phyloP scores from a whole-genome alignment of 108 stramenopile genomes.

The Seminavis robusta region DNA sequence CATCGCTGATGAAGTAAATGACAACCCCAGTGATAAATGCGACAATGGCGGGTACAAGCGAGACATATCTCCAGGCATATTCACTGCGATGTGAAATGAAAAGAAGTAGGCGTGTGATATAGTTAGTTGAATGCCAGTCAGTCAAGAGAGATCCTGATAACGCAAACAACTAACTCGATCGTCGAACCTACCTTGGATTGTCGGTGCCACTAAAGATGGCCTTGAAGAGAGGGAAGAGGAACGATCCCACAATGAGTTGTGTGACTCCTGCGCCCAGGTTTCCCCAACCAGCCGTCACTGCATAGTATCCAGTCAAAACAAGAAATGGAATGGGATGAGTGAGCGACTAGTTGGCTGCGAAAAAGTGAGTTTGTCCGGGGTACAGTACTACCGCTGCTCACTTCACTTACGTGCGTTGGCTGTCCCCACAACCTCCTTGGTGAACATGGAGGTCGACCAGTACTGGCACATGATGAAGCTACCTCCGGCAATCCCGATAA shows the following conservation, averaged over 20 bases:
- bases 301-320: too few species aligned
- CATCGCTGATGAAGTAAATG: constrained; percentile 49
- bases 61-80: constrained; percentile 74
- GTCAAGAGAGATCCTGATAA: not conserved
- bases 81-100: constrained; percentile 1
- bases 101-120: constrained; percentile 2
- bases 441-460: constrained; percentile 78
- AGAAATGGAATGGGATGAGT: too few species aligned
- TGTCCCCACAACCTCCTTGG: constrained; percentile 68
- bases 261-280: constrained; percentile 83
- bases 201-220: constrained; percentile 17
- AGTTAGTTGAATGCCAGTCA: too few species aligned
- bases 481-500: constrained; percentile 78
- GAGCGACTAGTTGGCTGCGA: too few species aligned
- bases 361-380: too few species aligned
- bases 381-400: too few species aligned
- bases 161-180: constrained; percentile 26
- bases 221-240: constrained; percentile 69
- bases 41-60: constrained; percentile 68
- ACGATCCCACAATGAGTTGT: constrained; percentile 60
- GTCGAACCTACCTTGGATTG: constrained; percentile 16
- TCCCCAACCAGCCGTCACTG: constrained; percentile 82
- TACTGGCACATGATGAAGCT: constrained; percentile 73
- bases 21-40: constrained; percentile 40
- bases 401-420: too few species aligned